Base-by-base conservation (phyloP, 306 rosid genomes). In the Castanea sativa region DNA sequence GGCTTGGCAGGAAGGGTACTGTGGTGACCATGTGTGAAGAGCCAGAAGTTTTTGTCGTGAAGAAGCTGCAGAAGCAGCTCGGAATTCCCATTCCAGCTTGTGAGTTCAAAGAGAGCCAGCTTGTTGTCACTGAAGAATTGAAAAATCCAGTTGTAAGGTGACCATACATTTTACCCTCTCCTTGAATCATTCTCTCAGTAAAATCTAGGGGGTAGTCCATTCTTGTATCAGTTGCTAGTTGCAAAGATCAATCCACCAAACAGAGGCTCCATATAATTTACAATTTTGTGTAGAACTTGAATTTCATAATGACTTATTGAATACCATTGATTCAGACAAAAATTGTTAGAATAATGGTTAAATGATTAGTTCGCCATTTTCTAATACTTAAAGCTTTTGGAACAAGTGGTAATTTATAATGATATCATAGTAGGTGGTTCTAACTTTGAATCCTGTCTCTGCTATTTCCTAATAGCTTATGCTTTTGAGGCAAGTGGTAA, bases 1-100 rank as follows among this genome's bases (percentile, higher is more conserved):
- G 97, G 73, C 97, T 95, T 56, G 99, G 99, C 32, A 86, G 99
- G 90, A 87, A 84, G 43, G 99, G 99, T 69, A 92, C 86, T 0
- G 97, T 95, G 74, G 81, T 95, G 52, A 88, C 93, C 27, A 76
- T 95, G 64, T 95, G 99, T 19, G 97, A 95, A 84, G 97, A 91
- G 79, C 30, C 92, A 23, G 96, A 95, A 83, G 91, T 92, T 56
- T 95, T 95, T 86, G 97, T 95, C 20, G 89, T 95, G 86, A 95
- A 80, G 89, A 95, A 95, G 86, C 55, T 90, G 87, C 88, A 91
- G 89, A 95, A 88, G 87, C 97, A 92, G 82, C 99, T 95, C 32
- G 97, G 90, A 18, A 56, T 92, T 18, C 83, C 92, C 14, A 75
- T 92, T 76, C 55, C 75, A 12, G 78, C 84, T 71, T 94, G 98